A percentile compares a stretch with the other conserved stretches of the same genome.
phyloP scores from a whole-genome alignment of 1,139 yeast genomes.

The Lodderomyces metapsilosis region DNA sequence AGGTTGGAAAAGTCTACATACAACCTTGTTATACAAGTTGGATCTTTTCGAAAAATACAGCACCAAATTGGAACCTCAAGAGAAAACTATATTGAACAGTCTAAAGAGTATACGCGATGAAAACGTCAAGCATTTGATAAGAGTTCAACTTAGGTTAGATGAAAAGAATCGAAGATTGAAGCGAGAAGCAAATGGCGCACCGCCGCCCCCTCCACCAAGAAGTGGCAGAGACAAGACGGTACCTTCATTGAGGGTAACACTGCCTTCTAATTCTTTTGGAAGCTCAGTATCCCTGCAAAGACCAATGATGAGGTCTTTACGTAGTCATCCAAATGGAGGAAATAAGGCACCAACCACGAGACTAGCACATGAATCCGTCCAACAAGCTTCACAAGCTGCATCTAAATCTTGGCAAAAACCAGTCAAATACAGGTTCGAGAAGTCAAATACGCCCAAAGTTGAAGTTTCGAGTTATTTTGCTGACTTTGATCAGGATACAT shows the following conservation, averaged over 20 bases:
- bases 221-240: conserved; percentile 16
- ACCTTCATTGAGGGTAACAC: conserved; percentile 27
- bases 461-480: conserved; percentile 22
- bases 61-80: conserved; percentile 39
- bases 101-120: conserved; percentile 51
- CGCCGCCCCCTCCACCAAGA: conserved; percentile 17
- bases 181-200: conserved; percentile 13
- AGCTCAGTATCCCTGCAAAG: conserved; percentile 14
- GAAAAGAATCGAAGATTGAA: conserved; percentile 28
- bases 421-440: conserved; percentile 13
- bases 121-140: conserved; percentile 46
- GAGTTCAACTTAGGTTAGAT: conserved; percentile 43
- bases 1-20: conserved; percentile 72
- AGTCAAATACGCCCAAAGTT: conserved; percentile 6
- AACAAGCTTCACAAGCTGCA: conserved; percentile 47
- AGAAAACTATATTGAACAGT: conserved; percentile 42
- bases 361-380: conserved; percentile 11
- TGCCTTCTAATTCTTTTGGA: conserved; percentile 6
- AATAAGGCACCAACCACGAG: conserved; percentile 7
- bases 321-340: conserved; percentile 20
- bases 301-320: conserved; percentile 37
- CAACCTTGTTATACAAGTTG: conserved; percentile 54
- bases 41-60: conserved; percentile 52
- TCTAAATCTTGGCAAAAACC: conserved; percentile 41
- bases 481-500: conserved; percentile 47